These are phyloP conservation scores for Pythium phragmitis DNA, from an alignment of 352 stramenopile species.

Conservation along the genomic window DNA sequence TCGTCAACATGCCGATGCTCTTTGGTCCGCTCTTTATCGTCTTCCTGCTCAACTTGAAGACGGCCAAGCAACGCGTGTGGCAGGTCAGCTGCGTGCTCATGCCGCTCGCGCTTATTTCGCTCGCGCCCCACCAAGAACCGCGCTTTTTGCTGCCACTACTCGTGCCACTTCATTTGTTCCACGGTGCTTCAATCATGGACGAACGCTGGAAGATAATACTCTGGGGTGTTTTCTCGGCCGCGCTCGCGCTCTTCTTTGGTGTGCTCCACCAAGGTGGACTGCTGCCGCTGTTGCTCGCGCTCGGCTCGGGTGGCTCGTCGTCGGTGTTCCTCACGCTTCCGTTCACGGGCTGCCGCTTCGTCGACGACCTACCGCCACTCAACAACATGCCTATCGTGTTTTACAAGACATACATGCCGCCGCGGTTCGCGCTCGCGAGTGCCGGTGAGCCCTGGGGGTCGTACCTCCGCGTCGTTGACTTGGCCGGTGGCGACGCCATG, in stretches of 20 bases:
- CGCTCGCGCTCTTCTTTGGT: conserved; percentile 62
- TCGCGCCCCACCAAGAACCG: conserved; percentile 93
- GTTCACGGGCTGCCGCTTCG: conserved; percentile 33
- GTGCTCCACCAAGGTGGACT: conserved; percentile 72
- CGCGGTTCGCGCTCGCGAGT: conserved; percentile 63
- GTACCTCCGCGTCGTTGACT: conserved; percentile 51
- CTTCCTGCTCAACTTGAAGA: conserved; percentile 38
- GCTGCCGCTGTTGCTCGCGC: conserved; percentile 52
- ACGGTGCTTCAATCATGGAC: conserved; percentile 11
- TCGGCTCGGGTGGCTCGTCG: conserved; percentile 26
- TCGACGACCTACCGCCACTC: conserved; percentile 3
- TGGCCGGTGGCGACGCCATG: conserved; percentile 36
- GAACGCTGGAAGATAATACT: conserved; percentile 7
- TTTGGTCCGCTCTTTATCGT: conserved; percentile 86
- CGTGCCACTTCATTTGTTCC: conserved; percentile 79
- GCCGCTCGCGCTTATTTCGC: conserved; percentile 81
- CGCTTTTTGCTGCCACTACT: conserved; percentile 89
- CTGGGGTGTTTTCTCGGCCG: conserved; percentile 58
- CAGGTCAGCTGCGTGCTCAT: conserved; percentile 47
- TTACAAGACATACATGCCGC: conserved; percentile 81
- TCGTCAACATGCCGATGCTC: conserved; percentile 92
- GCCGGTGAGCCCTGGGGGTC: neutral
- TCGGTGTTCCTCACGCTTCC: conserved; percentile 21
- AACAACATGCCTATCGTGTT: conserved; percentile 47
- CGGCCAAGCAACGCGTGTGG: conserved; percentile 29